Conservation (phyloP, 306 rosid species). For the Trifolium dubium region DNA sequence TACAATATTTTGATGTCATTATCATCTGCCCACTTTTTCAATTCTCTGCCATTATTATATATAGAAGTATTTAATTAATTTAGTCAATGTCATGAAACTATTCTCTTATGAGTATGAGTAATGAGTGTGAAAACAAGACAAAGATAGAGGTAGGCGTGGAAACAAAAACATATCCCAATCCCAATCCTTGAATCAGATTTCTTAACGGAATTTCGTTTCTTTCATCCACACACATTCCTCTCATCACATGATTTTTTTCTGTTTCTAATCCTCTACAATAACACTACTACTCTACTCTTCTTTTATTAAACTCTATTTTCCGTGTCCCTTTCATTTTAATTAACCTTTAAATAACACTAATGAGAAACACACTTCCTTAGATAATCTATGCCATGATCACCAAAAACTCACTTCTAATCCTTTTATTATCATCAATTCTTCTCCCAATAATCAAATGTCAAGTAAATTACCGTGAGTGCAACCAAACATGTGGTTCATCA, state of each 20-base stretch:
- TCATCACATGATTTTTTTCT: conserved; percentile 16
- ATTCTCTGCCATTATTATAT: neutral
- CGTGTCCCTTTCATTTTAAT: neutral
- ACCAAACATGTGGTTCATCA: conserved; percentile 55
- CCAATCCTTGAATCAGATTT: conserved; percentile 11
- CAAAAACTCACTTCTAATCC: conserved; percentile 8
- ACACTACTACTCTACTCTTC: neutral
- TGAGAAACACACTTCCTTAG: conserved; percentile 15
- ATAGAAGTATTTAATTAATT: neutral
- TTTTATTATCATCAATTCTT: neutral
- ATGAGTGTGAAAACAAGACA: conserved; percentile 36
- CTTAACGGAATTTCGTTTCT: conserved; percentile 4
- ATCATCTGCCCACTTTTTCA: neutral
- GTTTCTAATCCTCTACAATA: conserved; percentile 22
- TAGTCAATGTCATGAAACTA: conserved; percentile 12
- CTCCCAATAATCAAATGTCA: conserved; percentile 41
- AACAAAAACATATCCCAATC: conserved; percentile 17
- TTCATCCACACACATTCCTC: conserved; percentile 13
- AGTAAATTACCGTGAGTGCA: conserved; percentile 44
- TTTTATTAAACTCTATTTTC: neutral
- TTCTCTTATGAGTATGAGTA: neutral
- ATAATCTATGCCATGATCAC: conserved; percentile 44
- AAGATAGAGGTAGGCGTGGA: conserved; percentile 26
- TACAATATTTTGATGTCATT: neutral
- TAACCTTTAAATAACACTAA: neutral